Conservation (phyloP, 805 yeast genomes). For the Metschnikowia continentalis region DNA sequence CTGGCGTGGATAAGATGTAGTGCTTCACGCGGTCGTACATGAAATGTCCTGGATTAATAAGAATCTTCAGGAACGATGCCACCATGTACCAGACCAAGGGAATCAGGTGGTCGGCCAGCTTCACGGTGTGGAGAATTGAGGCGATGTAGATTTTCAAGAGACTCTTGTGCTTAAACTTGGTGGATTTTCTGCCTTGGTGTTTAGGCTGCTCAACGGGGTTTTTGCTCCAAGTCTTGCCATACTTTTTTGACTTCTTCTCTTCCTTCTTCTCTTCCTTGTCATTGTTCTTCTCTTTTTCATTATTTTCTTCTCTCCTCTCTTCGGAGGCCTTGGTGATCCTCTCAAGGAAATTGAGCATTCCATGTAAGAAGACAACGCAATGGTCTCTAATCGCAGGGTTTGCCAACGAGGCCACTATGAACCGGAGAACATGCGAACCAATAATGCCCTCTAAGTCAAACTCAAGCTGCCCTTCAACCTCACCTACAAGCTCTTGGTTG, state of each 20-base stretch:
- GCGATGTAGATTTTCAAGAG: constrained; percentile 52
- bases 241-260: not conserved
- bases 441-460: constrained; percentile 55
- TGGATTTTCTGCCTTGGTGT: constrained; percentile 31
- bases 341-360: constrained; percentile 30
- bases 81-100: constrained; percentile 45
- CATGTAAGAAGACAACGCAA: constrained; percentile 41
- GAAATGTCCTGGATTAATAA: constrained; percentile 67
- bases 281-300: not conserved
- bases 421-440: constrained; percentile 53
- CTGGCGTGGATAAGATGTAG: constrained; percentile 59
- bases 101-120: constrained; percentile 13
- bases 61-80: constrained; percentile 52
- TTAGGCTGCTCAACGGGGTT: not conserved
- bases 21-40: constrained; percentile 68
- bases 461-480: constrained; percentile 19
- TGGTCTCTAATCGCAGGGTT: constrained; percentile 31
- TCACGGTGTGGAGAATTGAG: constrained; percentile 39
- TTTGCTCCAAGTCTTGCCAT: not conserved
- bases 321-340: constrained; percentile 7
- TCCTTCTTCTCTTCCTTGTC: not conserved
- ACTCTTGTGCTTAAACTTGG: constrained; percentile 50
- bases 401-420: constrained; percentile 45
- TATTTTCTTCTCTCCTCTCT: not conserved
- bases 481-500: constrained; percentile 57